Evolutionary conservation across 345 rosid species (phyloP), one percentile per base, ranked within the genome.

Genomic region (Brassica carinata): DNA sequence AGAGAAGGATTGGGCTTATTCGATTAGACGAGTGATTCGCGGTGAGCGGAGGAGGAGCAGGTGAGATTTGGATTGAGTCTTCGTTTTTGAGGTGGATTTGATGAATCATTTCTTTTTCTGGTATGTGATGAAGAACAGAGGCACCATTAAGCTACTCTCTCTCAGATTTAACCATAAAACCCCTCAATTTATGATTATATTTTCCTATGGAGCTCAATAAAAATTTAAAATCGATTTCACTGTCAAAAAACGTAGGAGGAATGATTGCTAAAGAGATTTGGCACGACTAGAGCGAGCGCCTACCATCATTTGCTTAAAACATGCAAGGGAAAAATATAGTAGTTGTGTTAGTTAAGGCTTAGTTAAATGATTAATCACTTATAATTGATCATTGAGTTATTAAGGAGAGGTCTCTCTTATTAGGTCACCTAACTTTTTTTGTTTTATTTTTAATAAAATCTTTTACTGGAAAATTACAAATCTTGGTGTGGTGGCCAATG

Each of bases 1-100:
- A 88, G 29, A 90, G 78, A 68, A 90, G 38, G 69, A 88, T 88
- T 15, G 96, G 94, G 85, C 84, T 92, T 68, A 91, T 81, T 86
- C 84, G 87, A 45, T 77, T 69, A 31, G 92, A 78, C 45, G 90
- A 74, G 58, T 53, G 58, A 6, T 26, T 72, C 75, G 62, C 63
- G 80, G 83, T 72, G 68, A 81, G 77, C 1, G 87, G 78, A 74
- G 89, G 67, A 33, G 64, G 8, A 71, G 83, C 85, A 68, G 82
- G 81, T 17, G 84, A 66, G 74, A 72, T 83, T 67, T 30, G 72
- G 13, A 80, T 67, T 64, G 74, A 85, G 53, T 51, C 64, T 64
- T 71, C 69, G 74, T 34, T 34, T 34, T 34, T 34, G 38, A 34
- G 38, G 38, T 85, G 76, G 67, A 73, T 74, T 62, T 78, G 70